Evolutionary conservation across 306 rosid genomes (phyloP).

Genomic region (Herpetospermum pedunculosum): DNA sequence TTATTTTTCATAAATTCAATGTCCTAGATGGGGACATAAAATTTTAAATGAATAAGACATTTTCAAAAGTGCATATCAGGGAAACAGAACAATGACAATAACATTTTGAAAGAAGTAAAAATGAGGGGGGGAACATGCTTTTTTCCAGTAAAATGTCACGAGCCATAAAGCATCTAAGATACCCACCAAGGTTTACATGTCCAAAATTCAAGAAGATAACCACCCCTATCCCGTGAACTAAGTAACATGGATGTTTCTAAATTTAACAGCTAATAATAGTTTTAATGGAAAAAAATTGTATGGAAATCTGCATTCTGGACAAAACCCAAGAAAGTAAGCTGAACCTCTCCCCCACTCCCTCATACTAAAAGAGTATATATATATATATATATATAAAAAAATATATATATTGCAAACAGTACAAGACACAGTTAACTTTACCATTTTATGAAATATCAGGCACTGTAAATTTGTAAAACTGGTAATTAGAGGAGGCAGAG

Average conservation of each 20-base stretch:
- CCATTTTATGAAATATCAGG: neutral
- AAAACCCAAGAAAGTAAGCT: neutral
- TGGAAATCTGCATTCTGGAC: neutral
- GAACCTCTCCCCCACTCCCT: neutral
- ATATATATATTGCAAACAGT: neutral
- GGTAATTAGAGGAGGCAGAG: neutral
- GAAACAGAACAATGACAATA: neutral
- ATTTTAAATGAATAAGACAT: neutral
- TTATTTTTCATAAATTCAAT: slow-evolving; percentile 75
- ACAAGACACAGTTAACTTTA: neutral
- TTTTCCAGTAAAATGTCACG: neutral
- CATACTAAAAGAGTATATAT: neutral
- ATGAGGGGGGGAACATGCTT: neutral
- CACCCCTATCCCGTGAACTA: neutral
- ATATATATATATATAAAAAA: neutral
- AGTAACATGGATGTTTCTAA: neutral
- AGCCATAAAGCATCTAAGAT: neutral
- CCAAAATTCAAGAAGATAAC: neutral
- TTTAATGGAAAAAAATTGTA: neutral
- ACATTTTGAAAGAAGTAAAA: neutral
- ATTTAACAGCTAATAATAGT: neutral
- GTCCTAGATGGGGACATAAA: slow-evolving; percentile 35
- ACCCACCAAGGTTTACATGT: neutral
- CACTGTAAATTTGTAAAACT: neutral
- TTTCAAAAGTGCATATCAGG: neutral